phyloP scores from a whole-genome alignment of 2,329 filamentous ascomycete species.

The Pseudocercospora pini-densiflorae region DNA sequence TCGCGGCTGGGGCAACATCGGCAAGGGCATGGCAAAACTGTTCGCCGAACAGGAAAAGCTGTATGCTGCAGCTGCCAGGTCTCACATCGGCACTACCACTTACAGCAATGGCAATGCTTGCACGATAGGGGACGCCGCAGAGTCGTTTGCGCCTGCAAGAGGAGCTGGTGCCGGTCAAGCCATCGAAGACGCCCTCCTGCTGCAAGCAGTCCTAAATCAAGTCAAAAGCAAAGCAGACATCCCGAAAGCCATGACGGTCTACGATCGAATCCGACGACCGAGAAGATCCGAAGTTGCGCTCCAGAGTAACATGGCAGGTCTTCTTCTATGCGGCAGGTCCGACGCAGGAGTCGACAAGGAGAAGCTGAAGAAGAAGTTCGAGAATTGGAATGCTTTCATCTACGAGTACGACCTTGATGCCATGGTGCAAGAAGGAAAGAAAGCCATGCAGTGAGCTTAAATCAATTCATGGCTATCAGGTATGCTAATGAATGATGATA shows the following conservation, averaged over 20 bases:
- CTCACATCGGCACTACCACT: conserved; percentile 13
- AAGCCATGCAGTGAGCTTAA: background rate
- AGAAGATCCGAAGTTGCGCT: conserved; percentile 13
- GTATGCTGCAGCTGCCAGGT: conserved; percentile 11
- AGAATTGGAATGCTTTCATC: conserved; percentile 7
- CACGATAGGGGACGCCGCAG: conserved; percentile 26
- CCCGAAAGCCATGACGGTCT: conserved; percentile 39
- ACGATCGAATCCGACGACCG: conserved; percentile 20
- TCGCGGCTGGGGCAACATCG: conserved; percentile 12
- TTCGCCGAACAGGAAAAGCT: conserved; percentile 14
- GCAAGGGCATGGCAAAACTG: conserved; percentile 15
- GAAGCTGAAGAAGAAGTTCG: conserved; percentile 2
- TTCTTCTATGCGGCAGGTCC: conserved; percentile 6
- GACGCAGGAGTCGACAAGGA: conserved; percentile 1
- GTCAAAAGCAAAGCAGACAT: conserved; percentile 39
- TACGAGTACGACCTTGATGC: background rate
- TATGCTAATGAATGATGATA: background rate
- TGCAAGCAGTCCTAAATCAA: conserved; percentile 51
- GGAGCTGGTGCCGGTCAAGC: conserved; percentile 29
- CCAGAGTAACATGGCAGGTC: conserved; percentile 5
- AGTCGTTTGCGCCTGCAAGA: conserved; percentile 24
- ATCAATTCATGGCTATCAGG: background rate
- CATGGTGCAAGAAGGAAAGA: conserved; percentile 2
- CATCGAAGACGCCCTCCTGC: conserved; percentile 28
- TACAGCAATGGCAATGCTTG: conserved; percentile 14